These are phyloP conservation scores for Musa schizocarpa DNA, from an alignment of 176 grass and related monocot genomes.

Conservation along the genomic window DNA sequence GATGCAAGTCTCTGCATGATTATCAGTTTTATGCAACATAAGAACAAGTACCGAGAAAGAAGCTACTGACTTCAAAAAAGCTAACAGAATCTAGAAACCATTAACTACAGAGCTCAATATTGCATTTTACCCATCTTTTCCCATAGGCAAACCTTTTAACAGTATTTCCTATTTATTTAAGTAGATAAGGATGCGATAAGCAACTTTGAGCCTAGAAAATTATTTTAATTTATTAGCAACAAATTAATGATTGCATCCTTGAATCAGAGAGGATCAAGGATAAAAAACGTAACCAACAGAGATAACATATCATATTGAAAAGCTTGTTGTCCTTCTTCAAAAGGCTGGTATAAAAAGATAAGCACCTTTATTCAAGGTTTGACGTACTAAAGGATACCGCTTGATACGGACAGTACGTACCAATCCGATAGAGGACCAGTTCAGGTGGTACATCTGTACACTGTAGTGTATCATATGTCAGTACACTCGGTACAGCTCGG, in stretches of 20 bases:
- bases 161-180: background rate
- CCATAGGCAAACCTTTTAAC: background rate
- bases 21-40: background rate
- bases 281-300: background rate
- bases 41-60: background rate
- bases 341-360: background rate
- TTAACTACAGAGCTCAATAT: background rate
- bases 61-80: background rate
- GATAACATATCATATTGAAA: background rate
- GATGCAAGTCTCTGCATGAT: background rate
- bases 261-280: background rate
- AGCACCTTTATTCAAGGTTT: background rate
- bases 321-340: background rate
- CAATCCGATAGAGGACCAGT: no score
- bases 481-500: no score
- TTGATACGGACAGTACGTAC: no score
- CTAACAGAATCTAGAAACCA: background rate
- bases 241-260: no score
- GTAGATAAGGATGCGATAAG: background rate
- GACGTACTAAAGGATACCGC: no score
- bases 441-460: no score
- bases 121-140: no score
- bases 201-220: no score
- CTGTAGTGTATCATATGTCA: no score
- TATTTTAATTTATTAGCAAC: no score